These are phyloP conservation scores for Closterium sp. DNA, from an alignment of 139 green algal species.

Conservation along the genomic window DNA sequence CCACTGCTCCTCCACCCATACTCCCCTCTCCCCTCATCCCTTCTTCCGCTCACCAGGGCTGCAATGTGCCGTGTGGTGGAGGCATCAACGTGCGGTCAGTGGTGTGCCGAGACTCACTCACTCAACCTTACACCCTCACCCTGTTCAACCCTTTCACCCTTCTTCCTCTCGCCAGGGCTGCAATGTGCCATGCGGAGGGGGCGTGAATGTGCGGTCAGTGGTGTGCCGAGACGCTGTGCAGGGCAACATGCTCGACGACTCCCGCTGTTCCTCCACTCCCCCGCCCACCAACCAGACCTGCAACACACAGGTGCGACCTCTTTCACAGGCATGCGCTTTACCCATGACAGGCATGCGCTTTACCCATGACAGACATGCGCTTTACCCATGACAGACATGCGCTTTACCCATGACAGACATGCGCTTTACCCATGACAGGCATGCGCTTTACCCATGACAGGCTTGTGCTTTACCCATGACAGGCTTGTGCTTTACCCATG, in stretches of 20 bases:
- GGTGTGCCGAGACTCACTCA: no score
- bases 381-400: no score
- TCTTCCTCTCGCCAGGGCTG: background rate
- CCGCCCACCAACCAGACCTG: background rate
- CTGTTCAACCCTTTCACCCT: background rate
- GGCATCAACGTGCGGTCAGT: background rate
- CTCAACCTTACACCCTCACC: background rate
- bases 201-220: background rate
- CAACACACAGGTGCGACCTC: slow-evolving; percentile 11
- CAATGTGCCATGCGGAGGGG: slow-evolving; percentile 27
- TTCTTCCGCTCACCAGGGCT: background rate
- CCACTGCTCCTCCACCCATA: background rate
- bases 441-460: no score
- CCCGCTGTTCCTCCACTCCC: background rate
- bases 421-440: no score
- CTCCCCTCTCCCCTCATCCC: background rate
- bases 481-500: no score
- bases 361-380: no score
- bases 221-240: slow-evolving; percentile 4
- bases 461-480: no score
- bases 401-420: no score
- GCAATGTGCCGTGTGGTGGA: slow-evolving; percentile 17
- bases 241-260: background rate
- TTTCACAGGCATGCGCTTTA: background rate
- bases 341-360: background rate